Base-by-base conservation (phyloP, 2,329 filamentous ascomycete genomes). In the Leptographium wingfieldii region DNA sequence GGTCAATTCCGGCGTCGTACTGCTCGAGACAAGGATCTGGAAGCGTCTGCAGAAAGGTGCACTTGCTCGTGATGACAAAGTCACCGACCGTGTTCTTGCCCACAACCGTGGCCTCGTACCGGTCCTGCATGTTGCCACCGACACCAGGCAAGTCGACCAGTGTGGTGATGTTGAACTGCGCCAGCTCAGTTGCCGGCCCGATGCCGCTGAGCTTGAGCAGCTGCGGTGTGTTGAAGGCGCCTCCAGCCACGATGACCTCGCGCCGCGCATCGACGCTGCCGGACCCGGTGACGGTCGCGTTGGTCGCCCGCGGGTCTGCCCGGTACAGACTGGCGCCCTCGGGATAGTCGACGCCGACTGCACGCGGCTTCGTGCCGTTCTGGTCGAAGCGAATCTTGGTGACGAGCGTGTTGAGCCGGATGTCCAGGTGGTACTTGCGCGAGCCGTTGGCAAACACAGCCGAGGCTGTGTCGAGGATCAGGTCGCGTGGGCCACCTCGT, bases 141-240 rank as follows among this genome's bases (percentile, higher is more conserved):
- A 81, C 80, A 1, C 78, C 78, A 1, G 74, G 73, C 1, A 77
- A 73, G 56, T 79, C 73, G 10, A 72, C 71, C 5, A 81, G 61
- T 0, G 78, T 66, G 1, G 66, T 68, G 38, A 40, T 40, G 38
- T 16, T 16, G 38, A 40, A 16, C 3, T 14, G 12, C 12, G 38
- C 38, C 38, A 40, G 38, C 38, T 40, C 38, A 5, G 38, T 14
- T 9, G 38, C 38, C 1, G 75, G 73, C 0, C 78, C 77, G 27
- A 81, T 70, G 14, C 79, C 79, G 59, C 76, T 79, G 1, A 80
- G 73, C 67, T 78, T 79, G 31, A 83, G 74, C 5, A 82, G 66
- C 63, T 82, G 78, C 9, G 78, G 77, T 2, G 77, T 76, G 70
- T 81, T 79, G 71, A 77, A 81, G 2, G 74, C 71, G 43, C 79